A percentile compares a stretch with the other conserved stretches of the same genome.
Conservation (phyloP, 148 eudicot genomes). For the Persicaria tinctoria region DNA sequence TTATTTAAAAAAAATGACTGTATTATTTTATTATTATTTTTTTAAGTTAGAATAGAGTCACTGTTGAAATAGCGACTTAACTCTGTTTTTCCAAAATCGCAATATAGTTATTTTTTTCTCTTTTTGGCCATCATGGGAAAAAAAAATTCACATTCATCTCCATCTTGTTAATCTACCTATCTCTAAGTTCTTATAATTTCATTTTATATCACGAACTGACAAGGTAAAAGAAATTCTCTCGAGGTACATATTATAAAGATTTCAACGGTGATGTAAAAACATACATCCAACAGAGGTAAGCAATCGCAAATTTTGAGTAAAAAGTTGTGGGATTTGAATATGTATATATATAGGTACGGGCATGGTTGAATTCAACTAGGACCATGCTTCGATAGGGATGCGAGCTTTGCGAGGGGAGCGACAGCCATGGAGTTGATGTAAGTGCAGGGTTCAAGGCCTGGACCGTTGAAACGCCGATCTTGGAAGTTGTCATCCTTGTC, state of each 20-base stretch:
- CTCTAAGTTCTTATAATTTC: no score
- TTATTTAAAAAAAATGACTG: no score
- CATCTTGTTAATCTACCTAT: no score
- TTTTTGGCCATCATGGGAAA: no score
- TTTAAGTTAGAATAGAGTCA: no score
- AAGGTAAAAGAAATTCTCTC: background rate
- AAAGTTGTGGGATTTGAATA: background rate
- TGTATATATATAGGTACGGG: background rate
- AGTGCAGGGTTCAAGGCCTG: conserved; percentile 63
- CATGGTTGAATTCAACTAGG: background rate
- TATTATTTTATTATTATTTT: no score
- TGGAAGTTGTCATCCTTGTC: conserved; percentile 55
- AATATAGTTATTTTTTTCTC: no score
- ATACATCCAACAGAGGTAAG: background rate
- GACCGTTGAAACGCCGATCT: conserved; percentile 41
- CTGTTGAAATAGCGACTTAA: no score
- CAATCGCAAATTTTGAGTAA: background rate
- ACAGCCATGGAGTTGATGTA: conserved; percentile 69
- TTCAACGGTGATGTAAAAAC: background rate
- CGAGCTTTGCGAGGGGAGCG: conserved; percentile 75
- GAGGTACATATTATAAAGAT: background rate
- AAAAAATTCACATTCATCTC: no score
- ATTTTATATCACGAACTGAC: no score
- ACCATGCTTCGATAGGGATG: conserved; percentile 6
- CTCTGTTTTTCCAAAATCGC: no score